These are phyloP conservation scores for Trichoderma aggressivum DNA, from an alignment of 2,329 filamentous ascomycete species.

Conservation along the genomic window DNA sequence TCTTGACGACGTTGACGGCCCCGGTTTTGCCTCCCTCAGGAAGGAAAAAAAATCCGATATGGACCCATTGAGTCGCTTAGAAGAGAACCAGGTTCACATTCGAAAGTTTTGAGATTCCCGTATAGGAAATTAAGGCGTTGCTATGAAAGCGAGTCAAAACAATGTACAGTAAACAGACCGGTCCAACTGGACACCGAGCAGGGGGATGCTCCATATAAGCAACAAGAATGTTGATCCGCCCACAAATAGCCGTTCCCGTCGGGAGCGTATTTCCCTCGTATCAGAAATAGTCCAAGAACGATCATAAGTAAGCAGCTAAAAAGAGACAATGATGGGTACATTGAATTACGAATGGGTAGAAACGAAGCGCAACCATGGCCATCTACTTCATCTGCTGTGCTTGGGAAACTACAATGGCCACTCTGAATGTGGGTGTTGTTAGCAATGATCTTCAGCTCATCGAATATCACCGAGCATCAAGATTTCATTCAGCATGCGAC, in stretches of 20 bases:
- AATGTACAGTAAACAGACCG: not conserved
- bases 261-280: not conserved
- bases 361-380: not conserved
- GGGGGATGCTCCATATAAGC: not conserved
- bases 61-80: not conserved
- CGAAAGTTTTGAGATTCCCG: not conserved
- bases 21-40: not conserved
- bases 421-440: not conserved
- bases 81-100: not conserved
- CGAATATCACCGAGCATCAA: not conserved
- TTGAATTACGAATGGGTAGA: not conserved
- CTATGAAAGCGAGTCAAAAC: not conserved
- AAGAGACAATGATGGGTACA: not conserved
- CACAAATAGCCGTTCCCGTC: constrained; percentile 12
- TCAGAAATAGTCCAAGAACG: not conserved
- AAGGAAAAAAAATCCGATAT: not conserved
- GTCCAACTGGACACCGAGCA: not conserved
- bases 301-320: constrained; percentile 1
- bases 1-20: not conserved
- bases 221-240: constrained; percentile 4
- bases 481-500: not conserved
- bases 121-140: not conserved
- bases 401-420: not conserved
- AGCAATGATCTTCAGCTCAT: not conserved
- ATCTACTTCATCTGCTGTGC: not conserved